phyloP scores from a whole-genome alignment of 2,329 filamentous ascomycete genomes.

The Aspergillus neotritici region DNA sequence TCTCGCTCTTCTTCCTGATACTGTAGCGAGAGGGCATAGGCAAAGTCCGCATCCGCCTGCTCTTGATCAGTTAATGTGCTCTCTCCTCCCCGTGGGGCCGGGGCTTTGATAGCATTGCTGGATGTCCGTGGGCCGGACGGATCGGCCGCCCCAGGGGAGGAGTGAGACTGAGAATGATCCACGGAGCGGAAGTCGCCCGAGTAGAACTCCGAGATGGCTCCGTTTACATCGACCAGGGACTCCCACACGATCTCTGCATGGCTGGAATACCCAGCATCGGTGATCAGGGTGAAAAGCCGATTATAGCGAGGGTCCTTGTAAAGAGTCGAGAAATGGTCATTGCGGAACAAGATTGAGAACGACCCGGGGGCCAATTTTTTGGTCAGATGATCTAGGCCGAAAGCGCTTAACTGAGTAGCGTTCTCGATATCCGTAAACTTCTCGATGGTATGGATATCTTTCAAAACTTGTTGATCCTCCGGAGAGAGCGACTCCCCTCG shows the following conservation, averaged over 20 bases:
- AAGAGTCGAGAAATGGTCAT: constrained; percentile 93
- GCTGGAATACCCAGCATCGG: constrained; percentile 80
- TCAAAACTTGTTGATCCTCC: constrained; percentile 71
- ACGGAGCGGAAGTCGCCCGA: constrained; percentile 86
- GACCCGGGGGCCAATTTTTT: constrained; percentile 67
- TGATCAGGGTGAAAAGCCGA: constrained; percentile 77
- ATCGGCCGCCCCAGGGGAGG: constrained; percentile 22
- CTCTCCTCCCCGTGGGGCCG: constrained; percentile 10
- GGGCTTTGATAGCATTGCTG: constrained; percentile 16
- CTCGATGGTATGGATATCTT: constrained; percentile 80
- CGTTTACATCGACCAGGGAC: constrained; percentile 80
- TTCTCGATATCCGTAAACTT: constrained; percentile 66
- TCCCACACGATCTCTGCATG: constrained; percentile 97
- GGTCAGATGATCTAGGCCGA: constrained; percentile 70
- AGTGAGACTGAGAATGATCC: constrained; percentile 46
- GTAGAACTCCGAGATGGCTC: constrained; percentile 74
- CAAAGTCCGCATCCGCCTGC: constrained; percentile 65
- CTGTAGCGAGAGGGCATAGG: constrained; percentile 83
- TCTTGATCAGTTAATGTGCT: constrained; percentile 50
- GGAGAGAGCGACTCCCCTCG: constrained; percentile 55
- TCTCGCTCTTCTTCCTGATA: constrained; percentile 83
- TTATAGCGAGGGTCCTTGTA: constrained; percentile 78
- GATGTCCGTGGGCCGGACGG: constrained; percentile 24
- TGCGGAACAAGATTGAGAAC: constrained; percentile 87
- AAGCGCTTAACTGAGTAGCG: constrained; percentile 79